phyloP scores from a whole-genome alignment of 495 filamentous ascomycete genomes.

The Bacidia gigantensis region DNA sequence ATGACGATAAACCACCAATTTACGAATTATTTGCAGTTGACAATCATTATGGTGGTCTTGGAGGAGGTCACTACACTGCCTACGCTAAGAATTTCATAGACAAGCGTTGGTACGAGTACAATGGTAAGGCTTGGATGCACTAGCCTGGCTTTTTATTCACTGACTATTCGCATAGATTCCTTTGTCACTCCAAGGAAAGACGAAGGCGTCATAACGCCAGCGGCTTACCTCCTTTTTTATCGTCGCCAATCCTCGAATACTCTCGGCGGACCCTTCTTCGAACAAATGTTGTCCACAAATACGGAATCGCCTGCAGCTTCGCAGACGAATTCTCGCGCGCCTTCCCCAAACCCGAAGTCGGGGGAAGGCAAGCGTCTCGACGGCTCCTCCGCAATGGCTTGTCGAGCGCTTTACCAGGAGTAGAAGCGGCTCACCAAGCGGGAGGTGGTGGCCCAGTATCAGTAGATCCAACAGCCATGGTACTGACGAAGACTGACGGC shows the following conservation, averaged over 20 bases:
- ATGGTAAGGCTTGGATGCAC: conserved; percentile 46
- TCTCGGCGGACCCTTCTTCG: conserved; percentile 62
- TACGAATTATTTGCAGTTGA: conserved; percentile 94
- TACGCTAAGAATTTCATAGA: conserved; percentile 83
- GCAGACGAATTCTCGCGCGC: conserved; percentile 33
- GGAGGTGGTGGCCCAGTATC: conserved; percentile 45
- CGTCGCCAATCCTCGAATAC: conserved; percentile 63
- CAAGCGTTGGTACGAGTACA: conserved; percentile 80
- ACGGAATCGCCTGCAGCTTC: conserved; percentile 34
- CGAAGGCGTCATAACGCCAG: conserved; percentile 40
- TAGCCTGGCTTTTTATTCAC: not conserved
- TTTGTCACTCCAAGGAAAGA: conserved; percentile 37
- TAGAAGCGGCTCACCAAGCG: conserved; percentile 56
- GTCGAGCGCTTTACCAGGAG: conserved; percentile 70
- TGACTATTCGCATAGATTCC: conserved; percentile 44
- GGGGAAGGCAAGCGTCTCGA: conserved; percentile 78
- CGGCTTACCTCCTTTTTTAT: conserved; percentile 93
- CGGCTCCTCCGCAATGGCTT: conserved; percentile 73
- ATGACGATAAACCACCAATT: conserved; percentile 62
- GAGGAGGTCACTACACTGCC: conserved; percentile 92
- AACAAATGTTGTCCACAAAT: conserved; percentile 50
- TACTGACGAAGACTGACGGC: conserved; percentile 12
- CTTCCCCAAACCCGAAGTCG: conserved; percentile 33
- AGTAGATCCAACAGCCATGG: conserved; percentile 8
- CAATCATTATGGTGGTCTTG: conserved; percentile 82